Base-by-base conservation (phyloP, 208 protist species). In the Crithidia sp. region DNA sequence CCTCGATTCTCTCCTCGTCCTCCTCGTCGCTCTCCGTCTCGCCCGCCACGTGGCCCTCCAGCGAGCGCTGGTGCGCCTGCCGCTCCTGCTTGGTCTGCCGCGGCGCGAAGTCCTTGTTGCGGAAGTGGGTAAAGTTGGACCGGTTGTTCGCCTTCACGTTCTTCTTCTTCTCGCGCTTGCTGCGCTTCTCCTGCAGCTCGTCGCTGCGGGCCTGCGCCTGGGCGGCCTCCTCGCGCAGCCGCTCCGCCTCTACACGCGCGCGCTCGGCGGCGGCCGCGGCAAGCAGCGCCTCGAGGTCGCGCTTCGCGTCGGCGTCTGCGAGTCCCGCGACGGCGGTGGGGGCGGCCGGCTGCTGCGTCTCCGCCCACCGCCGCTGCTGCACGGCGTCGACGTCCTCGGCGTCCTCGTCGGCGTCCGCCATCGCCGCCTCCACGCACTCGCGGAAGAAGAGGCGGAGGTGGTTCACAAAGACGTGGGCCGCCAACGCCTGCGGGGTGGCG, bases 71-170 rank as follows among this genome's bases (percentile, higher is more conserved):
- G 14, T 75, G 66, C 50, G 19, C 47, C 59, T 55, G 44, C 58
- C 9, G 43, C 28, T 69, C 67, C 58, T 59, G 71, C 62, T 77
- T 77, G 50, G 40, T 49, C 60, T 74, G 71, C 17, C 76, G 75
- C 39, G 88, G 82, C 7, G 85, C 86, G 73, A 94, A 96, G 66
- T 94, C 86, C 64, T 94, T 96, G 68, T 96, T 96, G n/a, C 91
- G 67, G 52, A 94, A 96, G 62, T 93, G 89, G 12, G 88, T 90
- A 65, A 96, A 94, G 82, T 96, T 94, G 5, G 87, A 93, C 9
- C 88, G 79, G 52, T 96, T 96, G 65, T 96, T 96, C 45, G 86
- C 84, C 82, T 96, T 96, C 10, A 96, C 91, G 69, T 96, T 94
- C 75, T 92, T 93, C 66, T 96, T 96, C 54, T 81, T 79, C 44